Base-by-base conservation (phyloP, 352 stramenopile species). In the Phytophthora ramorum region DNA sequence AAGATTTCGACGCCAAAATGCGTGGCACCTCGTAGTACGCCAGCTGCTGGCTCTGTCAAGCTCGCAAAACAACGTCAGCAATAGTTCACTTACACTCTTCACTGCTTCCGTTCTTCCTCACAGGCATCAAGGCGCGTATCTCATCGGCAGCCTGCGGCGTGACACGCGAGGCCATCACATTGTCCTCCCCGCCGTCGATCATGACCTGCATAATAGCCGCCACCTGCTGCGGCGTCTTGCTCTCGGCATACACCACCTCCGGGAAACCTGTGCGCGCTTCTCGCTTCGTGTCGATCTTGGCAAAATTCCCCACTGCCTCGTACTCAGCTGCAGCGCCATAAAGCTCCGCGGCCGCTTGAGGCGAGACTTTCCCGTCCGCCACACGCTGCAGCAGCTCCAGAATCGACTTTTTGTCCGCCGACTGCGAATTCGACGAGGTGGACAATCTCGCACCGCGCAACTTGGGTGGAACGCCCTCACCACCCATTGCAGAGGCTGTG, bases 231-330 rank as follows among this genome's bases (percentile, higher is more conserved):
- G 89, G 59, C 1, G 90, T 98, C 72, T 99, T 99, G 22, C 92
- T 94, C 74, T 98, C 85, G 13, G 81, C 92, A 77, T 98, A 99
- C 26, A 99, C 86, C 37, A 97, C 96, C 56, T 99, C 96, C 0
- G 96, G 96, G 66, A 99, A 98, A 9, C 95, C 96, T 16, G 92
- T 97, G n/a, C 96, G 88, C 38, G 66, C 78, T 6, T 87, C 79
- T 13, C 96, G 80, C 16, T 86, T 83, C 44, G 93, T 96, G 73
- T 99, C 96, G 26, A 99, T 91, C 74, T 93, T 93, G 40, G 83
- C 85, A 32, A 79, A 92, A 6, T 71, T 49, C 2, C 73, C 81
- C 9, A 92, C 67, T 22, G 73, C 63, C 47, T 90, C 69, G 35
- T 93, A 93, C 49, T 82, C 74, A 12, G 45, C 19, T 35, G 40